Percentiles rank a stretch among this genome's conserved stretches.
These are phyloP conservation scores for Auricularia auricula-judae DNA, from an alignment of 768 basidiomycete species.

Conservation along the genomic window DNA sequence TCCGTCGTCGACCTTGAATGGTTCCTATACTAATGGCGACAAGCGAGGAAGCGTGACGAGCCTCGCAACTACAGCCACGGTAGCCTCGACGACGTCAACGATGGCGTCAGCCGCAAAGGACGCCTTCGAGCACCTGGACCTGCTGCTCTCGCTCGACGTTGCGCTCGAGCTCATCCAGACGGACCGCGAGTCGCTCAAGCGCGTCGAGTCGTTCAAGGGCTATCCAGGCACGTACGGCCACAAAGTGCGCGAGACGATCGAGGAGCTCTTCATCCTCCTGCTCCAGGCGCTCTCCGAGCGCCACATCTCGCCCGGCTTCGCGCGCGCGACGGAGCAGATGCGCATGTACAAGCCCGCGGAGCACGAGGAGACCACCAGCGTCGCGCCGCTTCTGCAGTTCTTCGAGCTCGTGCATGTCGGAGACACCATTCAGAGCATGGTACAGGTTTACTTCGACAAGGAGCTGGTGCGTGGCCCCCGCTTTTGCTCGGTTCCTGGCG, in stretches of 20 bases:
- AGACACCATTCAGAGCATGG: conserved; percentile 94
- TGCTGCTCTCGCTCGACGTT: conserved; percentile 83
- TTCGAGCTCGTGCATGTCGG: conserved; percentile 96
- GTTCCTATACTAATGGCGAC: background rate
- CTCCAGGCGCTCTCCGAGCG: conserved; percentile 64
- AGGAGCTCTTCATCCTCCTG: conserved; percentile 85
- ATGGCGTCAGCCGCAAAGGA: no score
- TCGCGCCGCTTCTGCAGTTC: conserved; percentile 91
- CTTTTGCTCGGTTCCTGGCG: background rate
- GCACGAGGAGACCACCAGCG: conserved; percentile 66
- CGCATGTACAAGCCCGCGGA: conserved; percentile 80
- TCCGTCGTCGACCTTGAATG: background rate
- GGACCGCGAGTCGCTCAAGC: conserved; percentile 82
- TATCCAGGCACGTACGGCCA: conserved; percentile 85
- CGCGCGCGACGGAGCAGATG: conserved; percentile 87
- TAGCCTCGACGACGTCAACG: background rate
- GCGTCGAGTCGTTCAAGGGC: conserved; percentile 78
- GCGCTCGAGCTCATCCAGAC: conserved; percentile 90
- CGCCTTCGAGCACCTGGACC: conserved; percentile 52
- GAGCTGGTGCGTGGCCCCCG: conserved; percentile 52
- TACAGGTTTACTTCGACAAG: conserved; percentile 97
- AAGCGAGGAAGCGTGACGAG: background rate
- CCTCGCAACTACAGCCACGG: background rate
- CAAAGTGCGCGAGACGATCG: conserved; percentile 84
- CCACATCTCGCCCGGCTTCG: conserved; percentile 76